Evolutionary conservation across 2,329 filamentous ascomycete genomes (phyloP).

Genomic region (Leptographium wingfieldii): DNA sequence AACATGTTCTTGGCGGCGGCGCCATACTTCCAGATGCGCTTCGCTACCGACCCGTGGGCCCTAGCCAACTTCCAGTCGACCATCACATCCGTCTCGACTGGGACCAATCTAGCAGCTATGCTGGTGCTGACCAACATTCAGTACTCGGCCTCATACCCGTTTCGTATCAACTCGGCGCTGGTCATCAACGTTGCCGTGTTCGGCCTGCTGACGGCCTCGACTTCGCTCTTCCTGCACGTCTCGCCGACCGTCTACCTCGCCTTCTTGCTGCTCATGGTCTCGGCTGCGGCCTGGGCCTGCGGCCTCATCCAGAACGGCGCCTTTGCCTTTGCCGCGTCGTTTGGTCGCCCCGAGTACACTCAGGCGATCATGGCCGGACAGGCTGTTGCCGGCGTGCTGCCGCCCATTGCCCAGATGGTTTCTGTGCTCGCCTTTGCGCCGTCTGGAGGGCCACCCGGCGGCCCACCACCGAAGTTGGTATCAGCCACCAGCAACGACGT

Average conservation of each 20-base stretch:
- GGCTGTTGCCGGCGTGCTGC: constrained; percentile 80
- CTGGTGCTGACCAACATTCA: constrained; percentile 70
- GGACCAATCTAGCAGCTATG: constrained; percentile 69
- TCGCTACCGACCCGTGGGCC: constrained; percentile 57
- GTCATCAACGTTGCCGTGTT: constrained; percentile 69
- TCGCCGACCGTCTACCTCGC: constrained; percentile 58
- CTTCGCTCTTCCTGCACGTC: constrained; percentile 49
- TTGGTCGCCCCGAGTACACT: constrained; percentile 77
- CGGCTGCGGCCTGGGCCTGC: constrained; percentile 64
- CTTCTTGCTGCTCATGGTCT: constrained; percentile 75
- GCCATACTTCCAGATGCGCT: constrained; percentile 81
- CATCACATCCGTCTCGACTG: constrained; percentile 74
- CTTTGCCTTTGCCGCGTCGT: constrained; percentile 81
- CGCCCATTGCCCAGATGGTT: constrained; percentile 74
- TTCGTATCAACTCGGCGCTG: constrained; percentile 68
- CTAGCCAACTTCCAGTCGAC: constrained; percentile 77
- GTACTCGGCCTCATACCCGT: constrained; percentile 71
- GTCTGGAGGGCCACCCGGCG: constrained; percentile 14
- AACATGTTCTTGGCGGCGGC: constrained; percentile 97
- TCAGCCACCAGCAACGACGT: constrained; percentile 2
- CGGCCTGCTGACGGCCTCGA: constrained; percentile 66
- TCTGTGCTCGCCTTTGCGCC: constrained; percentile 58
- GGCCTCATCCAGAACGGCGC: constrained; percentile 87
- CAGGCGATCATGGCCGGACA: constrained; percentile 96
- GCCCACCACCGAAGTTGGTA: background rate